A percentile compares a stretch with the other conserved stretches of the same genome.
Conservation (phyloP, 1,139 yeast species). For the Sugiyamaella castrensis region DNA sequence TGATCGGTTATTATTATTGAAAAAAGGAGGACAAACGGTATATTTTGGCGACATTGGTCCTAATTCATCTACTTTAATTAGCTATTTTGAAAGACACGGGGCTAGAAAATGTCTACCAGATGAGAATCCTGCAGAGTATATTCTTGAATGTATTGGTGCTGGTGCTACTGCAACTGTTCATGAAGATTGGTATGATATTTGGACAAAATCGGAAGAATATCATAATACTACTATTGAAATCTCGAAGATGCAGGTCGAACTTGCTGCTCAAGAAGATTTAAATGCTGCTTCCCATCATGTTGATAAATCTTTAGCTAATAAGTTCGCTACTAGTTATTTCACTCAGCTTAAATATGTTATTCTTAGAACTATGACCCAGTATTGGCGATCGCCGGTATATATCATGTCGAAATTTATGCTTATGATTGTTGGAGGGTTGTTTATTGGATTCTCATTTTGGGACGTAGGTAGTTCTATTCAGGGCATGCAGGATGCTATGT, state of each 20-base stretch:
- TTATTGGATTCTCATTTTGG: conserved; percentile 53
- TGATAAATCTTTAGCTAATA: conserved; percentile 13
- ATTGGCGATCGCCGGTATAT: conserved; percentile 48
- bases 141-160: conserved; percentile 62
- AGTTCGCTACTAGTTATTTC: conserved; percentile 36
- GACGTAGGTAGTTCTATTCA: conserved; percentile 34
- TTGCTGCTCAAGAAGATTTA: conserved; percentile 24
- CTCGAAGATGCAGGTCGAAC: conserved; percentile 35
- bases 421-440: conserved; percentile 48
- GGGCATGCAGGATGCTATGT: conserved; percentile 38
- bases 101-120: conserved; percentile 46
- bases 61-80: conserved; percentile 48
- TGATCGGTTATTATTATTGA: conserved; percentile 48
- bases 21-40: conserved; percentile 60
- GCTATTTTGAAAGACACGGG: conserved; percentile 56
- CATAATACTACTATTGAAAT: conserved; percentile 40
- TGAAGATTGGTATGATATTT: conserved; percentile 45
- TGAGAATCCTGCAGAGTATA: conserved; percentile 68
- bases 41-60: conserved; percentile 66
- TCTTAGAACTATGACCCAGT: conserved; percentile 39
- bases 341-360: conserved; percentile 42
- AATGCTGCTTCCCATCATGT: conserved; percentile 22
- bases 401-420: conserved; percentile 45
- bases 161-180: conserved; percentile 57
- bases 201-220: conserved; percentile 44